Evolutionary conservation across 2,329 filamentous ascomycete genomes (phyloP), one percentile per base, ranked within the genome.

Genomic region (Colletotrichum eremochloae): DNA sequence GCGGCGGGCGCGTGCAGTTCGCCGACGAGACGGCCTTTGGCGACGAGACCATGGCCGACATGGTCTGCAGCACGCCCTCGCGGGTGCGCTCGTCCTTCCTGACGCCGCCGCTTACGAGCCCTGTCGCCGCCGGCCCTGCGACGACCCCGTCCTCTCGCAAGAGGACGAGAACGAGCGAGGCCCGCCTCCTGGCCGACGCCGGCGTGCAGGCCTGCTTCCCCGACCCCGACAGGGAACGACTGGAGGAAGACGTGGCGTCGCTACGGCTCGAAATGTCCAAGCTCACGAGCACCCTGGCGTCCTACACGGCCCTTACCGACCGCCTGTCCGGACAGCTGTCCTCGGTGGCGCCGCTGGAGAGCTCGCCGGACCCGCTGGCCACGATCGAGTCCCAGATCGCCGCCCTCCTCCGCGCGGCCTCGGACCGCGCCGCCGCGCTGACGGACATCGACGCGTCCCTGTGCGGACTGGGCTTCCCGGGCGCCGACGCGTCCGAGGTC

Each of bases 91-190:
- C 79, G n/a, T 88, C 87, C 0, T 89, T 90, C 74, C 85, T 85
- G 5, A 88, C 87, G 0, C 88, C 88, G 0, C 88, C 88, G 1
- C 83, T 85, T 2, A 90, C 88, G 0, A 90, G 88, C 53, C 86
- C 86, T 1, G 75, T 80, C 0, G 72, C 78, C 2, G 71, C 74
- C 5, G 63, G 75, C 5, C 78, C 79, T 0, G 70, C 76, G 0
- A 84, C 85, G 0, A 84, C 85, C 1, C 86, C 87, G 0, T 82
- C 77, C 52, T 83, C 81, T 1, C 76, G 68, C 42, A 58, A 40
- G 0, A 56, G 72, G 3, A 71, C 68, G 18, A 40, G 46, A 0
- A 46, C 42, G 42, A 20, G 7, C 44, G 73, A 74, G 1, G 55
- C 75, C 0, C 77, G 79, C 20, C 78, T 80, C 2, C 73, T 68